These are phyloP conservation scores for Amniculicola lignicola DNA, from an alignment of 495 filamentous ascomycete species.

Conservation along the genomic window DNA sequence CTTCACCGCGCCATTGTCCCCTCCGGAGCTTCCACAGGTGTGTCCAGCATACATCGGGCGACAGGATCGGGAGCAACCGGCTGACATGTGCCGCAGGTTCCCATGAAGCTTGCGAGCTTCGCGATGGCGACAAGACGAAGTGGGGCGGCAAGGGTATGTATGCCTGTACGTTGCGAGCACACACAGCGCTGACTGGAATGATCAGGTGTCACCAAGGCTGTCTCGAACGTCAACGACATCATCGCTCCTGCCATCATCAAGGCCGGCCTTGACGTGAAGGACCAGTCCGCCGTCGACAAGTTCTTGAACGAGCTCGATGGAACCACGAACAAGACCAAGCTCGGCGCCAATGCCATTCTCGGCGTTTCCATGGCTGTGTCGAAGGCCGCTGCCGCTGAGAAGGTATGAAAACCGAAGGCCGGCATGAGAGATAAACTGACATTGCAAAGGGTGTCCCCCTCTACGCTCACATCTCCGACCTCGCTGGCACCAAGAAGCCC, in stretches of 20 bases:
- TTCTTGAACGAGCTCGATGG: slow-evolving; percentile 97
- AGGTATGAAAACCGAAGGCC: slow-evolving; percentile 49
- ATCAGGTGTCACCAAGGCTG: slow-evolving; percentile 81
- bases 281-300: slow-evolving; percentile 87
- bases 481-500: slow-evolving; percentile 99
- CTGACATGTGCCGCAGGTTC: slow-evolving; percentile 72
- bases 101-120: slow-evolving; percentile 97
- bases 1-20: slow-evolving; percentile 98
- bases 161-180: no score
- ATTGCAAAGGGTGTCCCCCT: slow-evolving; percentile 70
- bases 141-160: slow-evolving; percentile 84
- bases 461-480: slow-evolving; percentile 96
- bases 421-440: slow-evolving; percentile 6
- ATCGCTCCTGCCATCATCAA: slow-evolving; percentile 92
- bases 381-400: slow-evolving; percentile 98
- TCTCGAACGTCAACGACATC: slow-evolving; percentile 89
- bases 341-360: slow-evolving; percentile 98
- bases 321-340: slow-evolving; percentile 93
- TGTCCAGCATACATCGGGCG: slow-evolving; percentile 34
- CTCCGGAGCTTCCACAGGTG: slow-evolving; percentile 95
- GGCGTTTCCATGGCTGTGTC: slow-evolving; percentile 94
- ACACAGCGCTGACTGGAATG: no score
- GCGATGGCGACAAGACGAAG: slow-evolving; percentile 95
- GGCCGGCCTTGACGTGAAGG: slow-evolving; percentile 91
- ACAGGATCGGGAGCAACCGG: slow-evolving; percentile 15